Conservation (phyloP, 768 basidiomycete species). For the Suillus clintonianus region DNA sequence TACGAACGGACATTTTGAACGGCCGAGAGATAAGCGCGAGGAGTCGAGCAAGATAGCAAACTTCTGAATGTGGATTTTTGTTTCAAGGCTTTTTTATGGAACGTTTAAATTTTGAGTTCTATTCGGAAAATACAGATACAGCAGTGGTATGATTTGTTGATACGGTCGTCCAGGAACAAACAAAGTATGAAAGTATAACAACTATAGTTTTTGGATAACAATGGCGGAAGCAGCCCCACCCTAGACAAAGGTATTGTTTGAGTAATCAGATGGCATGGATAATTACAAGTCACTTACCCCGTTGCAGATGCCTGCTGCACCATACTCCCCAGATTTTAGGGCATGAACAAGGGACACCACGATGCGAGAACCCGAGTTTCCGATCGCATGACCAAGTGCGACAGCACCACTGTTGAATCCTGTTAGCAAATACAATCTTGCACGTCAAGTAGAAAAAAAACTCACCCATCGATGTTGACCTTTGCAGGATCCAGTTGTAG, state of each 20-base stretch:
- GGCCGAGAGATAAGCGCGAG: not conserved
- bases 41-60: not conserved
- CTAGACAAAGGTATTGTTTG: conserved; percentile 40
- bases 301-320: conserved; percentile 96
- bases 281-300: conserved; percentile 60
- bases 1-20: not conserved
- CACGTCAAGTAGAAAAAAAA: not conserved
- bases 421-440: conserved; percentile 1
- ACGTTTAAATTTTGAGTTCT: not conserved
- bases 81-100: not conserved
- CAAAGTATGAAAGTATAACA: not conserved
- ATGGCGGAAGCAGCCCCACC: conserved; percentile 93
- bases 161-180: conserved; percentile 14
- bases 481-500: conserved; percentile 82
- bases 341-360: conserved; percentile 90
- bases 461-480: conserved; percentile 88
- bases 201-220: conserved; percentile 83
- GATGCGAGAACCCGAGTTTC: conserved; percentile 94
- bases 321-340: conserved; percentile 91
- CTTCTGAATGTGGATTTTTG: not conserved
- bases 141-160: conserved; percentile 11
- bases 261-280: conserved; percentile 3
- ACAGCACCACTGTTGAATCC: conserved; percentile 79
- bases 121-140: conserved; percentile 9
- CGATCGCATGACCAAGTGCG: conserved; percentile 93